Conservation (phyloP, 352 stramenopile species). For the Globisporangium irregulare region DNA sequence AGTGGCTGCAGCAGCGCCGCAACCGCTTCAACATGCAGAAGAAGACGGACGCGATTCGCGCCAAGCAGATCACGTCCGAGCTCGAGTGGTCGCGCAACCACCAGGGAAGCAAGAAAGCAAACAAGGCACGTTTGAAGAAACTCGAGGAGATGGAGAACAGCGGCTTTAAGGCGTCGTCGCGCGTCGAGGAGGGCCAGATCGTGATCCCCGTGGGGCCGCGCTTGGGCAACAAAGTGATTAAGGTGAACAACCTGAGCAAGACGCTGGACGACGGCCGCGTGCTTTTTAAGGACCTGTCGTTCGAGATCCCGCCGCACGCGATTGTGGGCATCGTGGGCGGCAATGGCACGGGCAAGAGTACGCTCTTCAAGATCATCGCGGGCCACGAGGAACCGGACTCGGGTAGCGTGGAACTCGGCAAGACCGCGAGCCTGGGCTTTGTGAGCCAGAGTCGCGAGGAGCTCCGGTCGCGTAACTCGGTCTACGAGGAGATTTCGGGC, state of each 20-base stretch:
- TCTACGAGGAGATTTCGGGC: slow-evolving; percentile 85
- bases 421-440: slow-evolving; percentile 78
- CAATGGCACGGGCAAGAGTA: slow-evolving; percentile 98
- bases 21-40: slow-evolving; percentile 95
- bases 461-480: slow-evolving; percentile 51
- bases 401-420: slow-evolving; percentile 67
- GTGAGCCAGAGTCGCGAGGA: slow-evolving; percentile 79
- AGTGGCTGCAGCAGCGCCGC: slow-evolving; percentile 94
- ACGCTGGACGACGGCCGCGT: slow-evolving; percentile 66
- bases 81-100: slow-evolving; percentile 93
- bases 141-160: slow-evolving; percentile 90
- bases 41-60: slow-evolving; percentile 86
- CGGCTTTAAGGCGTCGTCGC: slow-evolving; percentile 45
- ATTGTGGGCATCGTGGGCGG: slow-evolving; percentile 97
- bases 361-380: slow-evolving; percentile 95
- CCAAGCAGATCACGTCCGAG: slow-evolving; percentile 91
- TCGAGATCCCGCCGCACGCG: slow-evolving; percentile 94
- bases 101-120: slow-evolving; percentile 79
- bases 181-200: slow-evolving; percentile 85
- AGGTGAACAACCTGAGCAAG: slow-evolving; percentile 73
- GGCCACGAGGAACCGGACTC: slow-evolving; percentile 87
- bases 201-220: slow-evolving; percentile 91
- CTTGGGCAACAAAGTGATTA: slow-evolving; percentile 92
- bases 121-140: slow-evolving; percentile 92
- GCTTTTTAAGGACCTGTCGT: slow-evolving; percentile 93